These are phyloP conservation scores for Termitomyces sp. DNA, from an alignment of 768 basidiomycete species.

Conservation along the genomic window DNA sequence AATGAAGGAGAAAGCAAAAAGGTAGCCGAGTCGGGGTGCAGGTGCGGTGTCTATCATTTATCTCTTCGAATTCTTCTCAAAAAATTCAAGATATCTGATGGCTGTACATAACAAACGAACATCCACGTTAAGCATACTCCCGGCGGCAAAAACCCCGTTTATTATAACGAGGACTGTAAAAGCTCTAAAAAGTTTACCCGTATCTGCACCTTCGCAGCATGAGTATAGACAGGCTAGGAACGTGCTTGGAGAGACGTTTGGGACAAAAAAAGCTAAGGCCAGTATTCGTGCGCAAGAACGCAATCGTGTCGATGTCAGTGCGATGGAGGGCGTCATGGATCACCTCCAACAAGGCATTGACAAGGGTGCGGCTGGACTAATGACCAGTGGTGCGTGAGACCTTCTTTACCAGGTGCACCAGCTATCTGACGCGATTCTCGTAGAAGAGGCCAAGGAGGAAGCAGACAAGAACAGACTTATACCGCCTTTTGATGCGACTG, in stretches of 20 bases:
- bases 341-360: conserved; percentile 83
- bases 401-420: not conserved
- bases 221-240: conserved; percentile 62
- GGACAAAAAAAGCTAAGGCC: conserved; percentile 89
- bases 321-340: conserved; percentile 79
- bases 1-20: conserved; percentile 45
- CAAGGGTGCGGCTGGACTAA: conserved; percentile 60
- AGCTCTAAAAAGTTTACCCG: conserved; percentile 62
- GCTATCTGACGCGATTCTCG: conserved; percentile 1
- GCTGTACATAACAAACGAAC: conserved; percentile 78
- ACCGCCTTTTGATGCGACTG: conserved; percentile 65
- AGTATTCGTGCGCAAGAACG: conserved; percentile 82
- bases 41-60: conserved; percentile 37
- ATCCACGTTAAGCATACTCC: conserved; percentile 61
- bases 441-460: conserved; percentile 63
- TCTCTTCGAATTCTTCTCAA: not conserved
- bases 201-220: conserved; percentile 41
- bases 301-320: conserved; percentile 82
- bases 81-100: conserved; percentile 64
- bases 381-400: conserved; percentile 53
- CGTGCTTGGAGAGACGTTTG: conserved; percentile 87
- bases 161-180: conserved; percentile 78
- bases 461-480: conserved; percentile 66
- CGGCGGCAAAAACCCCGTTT: conserved; percentile 57
- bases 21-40: conserved; percentile 55